Evolutionary conservation across 306 rosid genomes (phyloP).

Genomic region (Canavalia ensiformis): DNA sequence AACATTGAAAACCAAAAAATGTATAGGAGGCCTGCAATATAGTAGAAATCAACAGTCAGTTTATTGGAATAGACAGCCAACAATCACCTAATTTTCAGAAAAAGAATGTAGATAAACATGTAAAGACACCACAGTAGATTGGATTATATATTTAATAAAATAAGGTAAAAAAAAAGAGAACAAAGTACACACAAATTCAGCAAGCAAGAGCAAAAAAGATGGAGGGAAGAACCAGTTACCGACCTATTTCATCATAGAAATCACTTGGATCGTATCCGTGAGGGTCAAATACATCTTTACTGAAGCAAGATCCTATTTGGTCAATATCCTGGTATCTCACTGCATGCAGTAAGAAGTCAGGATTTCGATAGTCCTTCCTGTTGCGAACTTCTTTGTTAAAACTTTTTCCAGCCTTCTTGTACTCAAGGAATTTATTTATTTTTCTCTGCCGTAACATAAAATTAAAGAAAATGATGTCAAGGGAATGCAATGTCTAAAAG

Average conservation of each 20-base stretch:
- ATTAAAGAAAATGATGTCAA: slow-evolving; percentile 32
- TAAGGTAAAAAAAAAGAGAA: background rate
- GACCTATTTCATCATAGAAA: slow-evolving; percentile 92
- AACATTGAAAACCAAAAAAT: slow-evolving; percentile 29
- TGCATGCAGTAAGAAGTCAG: slow-evolving; percentile 93
- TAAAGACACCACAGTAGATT: slow-evolving; percentile 20
- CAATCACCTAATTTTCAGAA: slow-evolving; percentile 1
- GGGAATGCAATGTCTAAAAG: slow-evolving; percentile 4
- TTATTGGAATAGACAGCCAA: slow-evolving; percentile 30
- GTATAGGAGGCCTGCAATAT: slow-evolving; percentile 8
- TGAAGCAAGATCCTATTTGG: slow-evolving; percentile 96
- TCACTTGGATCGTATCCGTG: slow-evolving; percentile 91
- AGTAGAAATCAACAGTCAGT: slow-evolving; percentile 15
- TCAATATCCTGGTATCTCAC: slow-evolving; percentile 97
- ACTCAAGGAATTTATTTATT: slow-evolving; percentile 87
- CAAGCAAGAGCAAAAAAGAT: slow-evolving; percentile 1
- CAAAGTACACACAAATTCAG: slow-evolving; percentile 9
- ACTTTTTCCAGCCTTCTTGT: slow-evolving; percentile 90
- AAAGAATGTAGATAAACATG: slow-evolving; percentile 12
- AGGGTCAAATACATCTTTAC: slow-evolving; percentile 95
- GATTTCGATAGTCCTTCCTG: slow-evolving; percentile 93
- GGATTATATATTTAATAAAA: slow-evolving; percentile 8
- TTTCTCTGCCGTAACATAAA: slow-evolving; percentile 68
- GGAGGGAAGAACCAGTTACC: slow-evolving; percentile 46
- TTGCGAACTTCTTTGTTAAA: slow-evolving; percentile 95